Conservation (phyloP, 768 basidiomycete genomes). For the Lactarius deliciosus region DNA sequence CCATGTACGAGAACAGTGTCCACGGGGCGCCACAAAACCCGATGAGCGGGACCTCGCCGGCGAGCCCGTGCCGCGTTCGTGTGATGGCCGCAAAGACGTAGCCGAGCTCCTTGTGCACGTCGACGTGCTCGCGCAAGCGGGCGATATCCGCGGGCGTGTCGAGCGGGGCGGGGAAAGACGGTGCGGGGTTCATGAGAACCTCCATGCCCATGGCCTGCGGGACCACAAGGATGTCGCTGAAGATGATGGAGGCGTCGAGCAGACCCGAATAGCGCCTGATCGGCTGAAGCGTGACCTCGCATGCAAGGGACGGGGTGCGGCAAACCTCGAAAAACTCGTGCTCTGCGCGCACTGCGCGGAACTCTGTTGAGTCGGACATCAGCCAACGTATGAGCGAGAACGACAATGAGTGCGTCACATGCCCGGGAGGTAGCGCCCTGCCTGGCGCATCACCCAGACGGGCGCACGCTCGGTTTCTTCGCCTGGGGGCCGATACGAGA, state of each 20-base stretch:
- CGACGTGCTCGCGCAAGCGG: slow-evolving; percentile 60
- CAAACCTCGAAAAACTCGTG: slow-evolving; percentile 97
- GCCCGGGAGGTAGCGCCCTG: slow-evolving; percentile 94
- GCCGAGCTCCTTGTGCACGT: slow-evolving; percentile 79
- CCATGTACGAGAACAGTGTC: slow-evolving; percentile 98
- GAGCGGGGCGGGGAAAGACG: slow-evolving; percentile 86
- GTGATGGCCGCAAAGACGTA: slow-evolving; percentile 95
- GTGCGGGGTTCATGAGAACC: slow-evolving; percentile 91
- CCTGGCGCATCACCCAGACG: slow-evolving; percentile 99
- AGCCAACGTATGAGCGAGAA: slow-evolving; percentile 2
- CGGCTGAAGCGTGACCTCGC: slow-evolving; percentile 89
- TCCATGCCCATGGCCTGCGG: slow-evolving; percentile 98
- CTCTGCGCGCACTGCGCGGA: slow-evolving; percentile 76
- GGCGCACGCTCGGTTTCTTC: slow-evolving; percentile 88
- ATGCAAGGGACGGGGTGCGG: slow-evolving; percentile 86
- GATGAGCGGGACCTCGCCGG: slow-evolving; percentile 91
- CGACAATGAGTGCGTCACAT: slow-evolving; percentile 29
- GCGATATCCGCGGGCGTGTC: slow-evolving; percentile 68
- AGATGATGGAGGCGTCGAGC: slow-evolving; percentile 96
- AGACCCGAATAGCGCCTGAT: slow-evolving; percentile 84
- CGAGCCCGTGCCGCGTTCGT: slow-evolving; percentile 71
- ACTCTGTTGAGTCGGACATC: slow-evolving; percentile 61
- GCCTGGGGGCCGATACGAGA: slow-evolving; percentile 42
- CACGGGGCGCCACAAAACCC: slow-evolving; percentile 98
- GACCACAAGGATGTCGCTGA: slow-evolving; percentile 96